Conservation (phyloP, 2,329 filamentous ascomycete genomes). For the Pseudogymnoascus sp. region DNA sequence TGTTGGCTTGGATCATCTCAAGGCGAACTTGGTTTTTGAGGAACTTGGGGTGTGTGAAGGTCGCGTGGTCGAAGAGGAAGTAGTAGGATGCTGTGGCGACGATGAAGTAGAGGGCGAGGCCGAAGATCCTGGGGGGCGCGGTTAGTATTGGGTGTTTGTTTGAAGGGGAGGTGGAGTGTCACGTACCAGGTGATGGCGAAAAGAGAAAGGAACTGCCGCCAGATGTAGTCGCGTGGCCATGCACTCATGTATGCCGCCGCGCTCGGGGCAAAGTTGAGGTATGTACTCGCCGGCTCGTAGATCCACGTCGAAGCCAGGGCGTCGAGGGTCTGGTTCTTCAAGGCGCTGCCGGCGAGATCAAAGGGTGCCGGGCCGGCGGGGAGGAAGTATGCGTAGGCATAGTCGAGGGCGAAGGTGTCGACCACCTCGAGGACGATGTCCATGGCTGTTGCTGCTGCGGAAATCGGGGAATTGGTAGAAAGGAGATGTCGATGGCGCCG, state of each 20-base stretch:
- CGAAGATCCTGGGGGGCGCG: constrained; percentile 61
- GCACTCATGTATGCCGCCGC: constrained; percentile 71
- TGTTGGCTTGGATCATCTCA: constrained; percentile 74
- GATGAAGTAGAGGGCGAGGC: constrained; percentile 73
- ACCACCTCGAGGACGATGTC: constrained; percentile 82
- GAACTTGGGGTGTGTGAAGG: constrained; percentile 84
- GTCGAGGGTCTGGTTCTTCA: constrained; percentile 46
- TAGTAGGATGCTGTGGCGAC: constrained; percentile 76
- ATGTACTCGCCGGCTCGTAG: constrained; percentile 65
- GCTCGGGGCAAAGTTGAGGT: constrained; percentile 60
- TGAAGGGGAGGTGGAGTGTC: not conserved
- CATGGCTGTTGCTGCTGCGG: constrained; percentile 47
- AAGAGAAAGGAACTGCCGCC: constrained; percentile 64
- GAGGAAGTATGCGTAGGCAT: constrained; percentile 63
- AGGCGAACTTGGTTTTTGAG: constrained; percentile 85
- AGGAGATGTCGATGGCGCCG: not conserved
- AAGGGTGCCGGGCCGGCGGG: constrained; percentile 50
- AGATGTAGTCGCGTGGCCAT: constrained; percentile 68
- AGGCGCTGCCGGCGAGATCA: constrained; percentile 40
- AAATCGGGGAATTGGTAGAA: constrained; percentile 11
- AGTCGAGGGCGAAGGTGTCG: constrained; percentile 77
- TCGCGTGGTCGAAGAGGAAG: constrained; percentile 86
- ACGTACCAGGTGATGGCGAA: constrained; percentile 80
- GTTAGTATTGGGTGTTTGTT: not conserved
- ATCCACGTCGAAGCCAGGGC: constrained; percentile 51